A percentile compares a stretch with the other conserved stretches of the same genome.
Evolutionary conservation across 805 yeast genomes (phyloP).

Genomic region (Maudiozyma turicensis): DNA sequence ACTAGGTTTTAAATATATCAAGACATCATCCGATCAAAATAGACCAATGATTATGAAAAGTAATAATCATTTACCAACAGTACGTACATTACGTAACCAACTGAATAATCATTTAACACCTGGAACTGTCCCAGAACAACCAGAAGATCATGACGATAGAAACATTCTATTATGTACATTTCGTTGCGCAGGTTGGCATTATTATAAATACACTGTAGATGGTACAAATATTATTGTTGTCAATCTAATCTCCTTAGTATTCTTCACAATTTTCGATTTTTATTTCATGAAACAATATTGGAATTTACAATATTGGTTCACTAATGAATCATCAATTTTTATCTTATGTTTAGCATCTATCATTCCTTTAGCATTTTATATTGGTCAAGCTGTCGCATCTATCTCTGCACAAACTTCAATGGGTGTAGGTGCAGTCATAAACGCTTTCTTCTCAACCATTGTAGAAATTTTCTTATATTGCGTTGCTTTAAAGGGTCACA

Average conservation of each 20-base stretch:
- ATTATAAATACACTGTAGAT: conserved; percentile 91
- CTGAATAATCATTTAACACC: background rate
- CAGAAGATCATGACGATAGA: conserved; percentile 29
- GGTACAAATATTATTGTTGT: conserved; percentile 92
- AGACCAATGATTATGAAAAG: conserved; percentile 4
- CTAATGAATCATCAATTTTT: conserved; percentile 60
- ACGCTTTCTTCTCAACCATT: conserved; percentile 92
- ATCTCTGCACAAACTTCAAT: conserved; percentile 96
- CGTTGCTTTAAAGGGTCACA: conserved; percentile 77
- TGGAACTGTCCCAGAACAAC: background rate
- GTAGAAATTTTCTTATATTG: conserved; percentile 90
- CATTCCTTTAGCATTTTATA: conserved; percentile 89
- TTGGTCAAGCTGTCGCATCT: conserved; percentile 99
- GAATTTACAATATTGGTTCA: conserved; percentile 26
- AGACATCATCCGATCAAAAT: conserved; percentile 11
- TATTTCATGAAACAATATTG: conserved; percentile 46
- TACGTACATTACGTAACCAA: background rate
- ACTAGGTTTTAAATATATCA: conserved; percentile 59
- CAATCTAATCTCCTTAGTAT: conserved; percentile 68
- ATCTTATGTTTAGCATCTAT: conserved; percentile 71
- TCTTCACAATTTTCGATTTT: conserved; percentile 74
- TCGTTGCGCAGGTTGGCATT: conserved; percentile 84
- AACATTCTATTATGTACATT: conserved; percentile 79
- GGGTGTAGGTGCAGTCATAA: conserved; percentile 98
- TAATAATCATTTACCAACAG: background rate